Evolutionary conservation across 495 filamentous ascomycete species (phyloP), one percentile per base, ranked within the genome.

Genomic region (Niebla homalea): DNA sequence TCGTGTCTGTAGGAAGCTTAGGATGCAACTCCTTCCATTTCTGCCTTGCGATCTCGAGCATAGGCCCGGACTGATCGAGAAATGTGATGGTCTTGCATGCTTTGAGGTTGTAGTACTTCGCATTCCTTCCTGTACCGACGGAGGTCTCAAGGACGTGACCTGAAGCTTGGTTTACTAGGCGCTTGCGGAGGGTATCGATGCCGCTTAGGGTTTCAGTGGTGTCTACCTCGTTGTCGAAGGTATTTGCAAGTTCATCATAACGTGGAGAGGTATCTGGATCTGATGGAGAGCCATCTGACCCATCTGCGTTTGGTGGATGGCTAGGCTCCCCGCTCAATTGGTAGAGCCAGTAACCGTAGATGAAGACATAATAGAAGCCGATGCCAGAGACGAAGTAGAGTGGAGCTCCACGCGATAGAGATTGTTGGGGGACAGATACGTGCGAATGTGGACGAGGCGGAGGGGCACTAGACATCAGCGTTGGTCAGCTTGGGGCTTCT

Each of bases 111-210:
- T 93, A 97, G 66, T 79, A 94, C 20, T 74, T 68, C 26, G 85
- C 60, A 60, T 96, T 98, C 37, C 90, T 70, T 0, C 93, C 92
- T n/a, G 93, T 94, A 19, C 92, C 93, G 37, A 85, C 84, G 45
- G 85, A 85, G 12, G 89, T 80, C 63, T 98, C 93, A 18, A 95
- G 72, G 5, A 96, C 89, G 63, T 96, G 70, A 1, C 93, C 92
- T 15, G 70, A 67, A 7, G 80, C 88, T 48, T 73, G 64, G 16
- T 65, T 58, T 5, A 78, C 73, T 5, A 96, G 70, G 44, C 73
- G 66, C 32, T 70, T 69, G 16, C 89, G 77, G 50, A 85, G 70
- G 8, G 62, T 56, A 10, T 69, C 72, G 57, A 92, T 67, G 20
- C 86, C 78, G 70, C 77, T 79, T 10, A 79, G 63, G 50, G 68